Percentiles rank a stretch among this genome's conserved stretches.
Conservation (phyloP, 371 early-diverging fungal species). For the Chytridiales sp. region DNA sequence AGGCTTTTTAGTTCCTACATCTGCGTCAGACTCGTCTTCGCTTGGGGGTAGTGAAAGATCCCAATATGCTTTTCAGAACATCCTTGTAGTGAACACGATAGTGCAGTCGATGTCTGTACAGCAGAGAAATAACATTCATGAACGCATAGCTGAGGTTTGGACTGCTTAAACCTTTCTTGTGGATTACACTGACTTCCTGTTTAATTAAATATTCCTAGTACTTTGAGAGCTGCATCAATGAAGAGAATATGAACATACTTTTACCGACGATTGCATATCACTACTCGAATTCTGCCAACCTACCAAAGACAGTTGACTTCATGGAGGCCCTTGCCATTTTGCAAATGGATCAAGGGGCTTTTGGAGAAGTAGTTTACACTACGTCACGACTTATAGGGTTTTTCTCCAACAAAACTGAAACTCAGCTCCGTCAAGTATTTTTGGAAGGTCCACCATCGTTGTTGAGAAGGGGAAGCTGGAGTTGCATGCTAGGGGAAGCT, state of each 20-base stretch:
- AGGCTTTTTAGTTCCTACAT: too few relatives aligned
- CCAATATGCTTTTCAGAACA: too few relatives aligned
- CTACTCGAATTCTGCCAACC: slow-evolving; percentile 8
- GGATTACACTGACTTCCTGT: too few relatives aligned
- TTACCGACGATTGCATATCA: slow-evolving; percentile 12
- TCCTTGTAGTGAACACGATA: too few relatives aligned
- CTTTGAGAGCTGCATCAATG: slow-evolving; percentile 5
- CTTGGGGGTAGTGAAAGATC: too few relatives aligned
- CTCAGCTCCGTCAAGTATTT: slow-evolving; percentile 2
- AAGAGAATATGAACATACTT: slow-evolving; percentile 10
- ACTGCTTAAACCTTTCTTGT: too few relatives aligned
- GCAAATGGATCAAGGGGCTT: slow-evolving; percentile 1
- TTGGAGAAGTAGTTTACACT: background rate
- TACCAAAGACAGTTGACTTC: slow-evolving; percentile 8
- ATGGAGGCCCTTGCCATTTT: slow-evolving; percentile 2
- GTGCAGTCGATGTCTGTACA: too few relatives aligned
- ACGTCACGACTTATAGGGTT: background rate
- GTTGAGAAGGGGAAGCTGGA: background rate
- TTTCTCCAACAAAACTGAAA: background rate
- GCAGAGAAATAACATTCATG: too few relatives aligned
- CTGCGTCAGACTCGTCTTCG: too few relatives aligned
- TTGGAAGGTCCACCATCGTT: slow-evolving; percentile 2
- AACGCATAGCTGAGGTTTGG: too few relatives aligned
- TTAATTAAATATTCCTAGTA: too few relatives aligned
- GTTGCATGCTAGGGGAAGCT: background rate